Conservation (phyloP, 2,329 filamentous ascomycete species). For the Shiraia sp. region DNA sequence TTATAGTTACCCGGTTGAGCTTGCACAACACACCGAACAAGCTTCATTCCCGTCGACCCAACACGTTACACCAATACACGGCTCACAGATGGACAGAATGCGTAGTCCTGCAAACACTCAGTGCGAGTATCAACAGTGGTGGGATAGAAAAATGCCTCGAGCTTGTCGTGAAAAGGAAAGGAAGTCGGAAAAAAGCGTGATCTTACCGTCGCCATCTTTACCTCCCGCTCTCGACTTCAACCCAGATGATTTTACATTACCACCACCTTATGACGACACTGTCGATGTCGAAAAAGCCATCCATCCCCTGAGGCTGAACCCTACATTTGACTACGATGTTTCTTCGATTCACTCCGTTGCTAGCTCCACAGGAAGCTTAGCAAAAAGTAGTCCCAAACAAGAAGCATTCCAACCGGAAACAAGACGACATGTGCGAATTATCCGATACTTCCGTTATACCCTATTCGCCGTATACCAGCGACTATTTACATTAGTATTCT, state of each 20-base stretch:
- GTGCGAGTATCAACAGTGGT: conserved; percentile 16
- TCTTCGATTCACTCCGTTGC: conserved; percentile 1
- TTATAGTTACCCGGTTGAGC: conserved; percentile 10
- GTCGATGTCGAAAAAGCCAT: conserved; percentile 22
- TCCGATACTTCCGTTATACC: conserved; percentile 21
- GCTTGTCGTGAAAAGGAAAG: conserved; percentile 3
- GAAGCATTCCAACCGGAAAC: conserved; percentile 8
- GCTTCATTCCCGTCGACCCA: conserved; percentile 9
- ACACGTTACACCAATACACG: conserved; percentile 21
- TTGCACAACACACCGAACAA: conserved; percentile 14
- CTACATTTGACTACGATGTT: conserved; percentile 3
- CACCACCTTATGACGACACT: conserved; percentile 8
- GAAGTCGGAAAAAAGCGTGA: neutral
- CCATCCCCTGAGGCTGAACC: neutral
- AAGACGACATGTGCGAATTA: conserved; percentile 6
- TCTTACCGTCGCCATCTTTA: conserved; percentile 1
- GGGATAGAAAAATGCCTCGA: conserved; percentile 8
- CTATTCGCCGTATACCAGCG: conserved; percentile 43
- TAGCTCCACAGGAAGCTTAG: neutral
- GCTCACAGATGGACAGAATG: conserved; percentile 9
- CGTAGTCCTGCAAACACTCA: conserved; percentile 1
- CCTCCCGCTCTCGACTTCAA: conserved; percentile 16
- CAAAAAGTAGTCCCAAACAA: conserved; percentile 1
- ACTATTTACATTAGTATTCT: conserved; percentile 48
- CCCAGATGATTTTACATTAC: conserved; percentile 7